Evolutionary conservation across 1,284 basidiomycete species (phyloP), one percentile per base, ranked within the genome.

Genomic region (Boletellus deceptivus): DNA sequence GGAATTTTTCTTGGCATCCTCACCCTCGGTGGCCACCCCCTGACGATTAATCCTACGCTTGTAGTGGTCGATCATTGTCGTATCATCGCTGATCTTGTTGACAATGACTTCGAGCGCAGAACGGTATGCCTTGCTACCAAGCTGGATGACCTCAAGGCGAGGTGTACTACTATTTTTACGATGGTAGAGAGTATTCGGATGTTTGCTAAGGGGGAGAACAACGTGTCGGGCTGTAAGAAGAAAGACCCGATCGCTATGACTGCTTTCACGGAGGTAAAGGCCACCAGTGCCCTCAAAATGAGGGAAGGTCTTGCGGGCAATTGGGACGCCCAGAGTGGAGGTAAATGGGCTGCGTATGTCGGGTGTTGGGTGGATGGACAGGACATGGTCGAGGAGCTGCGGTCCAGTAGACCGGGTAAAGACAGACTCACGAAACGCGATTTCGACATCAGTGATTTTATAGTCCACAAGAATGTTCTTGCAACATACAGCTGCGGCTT

Each of bases 291-390:
- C 70, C 49, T 68, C 61, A 33, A 47, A 14, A 43, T 53, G 37
- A 24, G 55, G 55, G 10, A 57, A 64, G 11, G 51, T 53, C 46
- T 58, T 27, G 46, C 56, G 20, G 61, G 59, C 59, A 55, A 75
- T 73, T 24, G 53, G 54, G 49, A 73, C 55, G 22, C 72, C 63
- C 41, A 74, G 65, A 9, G 64, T 42, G 36, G 68, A 50, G 42
- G 72, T 70, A 27, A 74, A 55, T 18, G 69, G 67, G 18, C 59
- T 48, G 49, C 59, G 59, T 41, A 70, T 55, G 35, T 65, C 59
- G 24, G 51, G 59, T 34, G 57, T 62, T 43, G 61, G 35, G 58
- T 70, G 41, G 16, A 46, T 13, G 48, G 36, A 37, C 46, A 31
- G 42, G 51, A 57, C 57, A 55, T 54, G 49, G 6, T 47, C 33